Conservation (phyloP, 1,139 yeast genomes). For the Nakaseomyces delphensis region DNA sequence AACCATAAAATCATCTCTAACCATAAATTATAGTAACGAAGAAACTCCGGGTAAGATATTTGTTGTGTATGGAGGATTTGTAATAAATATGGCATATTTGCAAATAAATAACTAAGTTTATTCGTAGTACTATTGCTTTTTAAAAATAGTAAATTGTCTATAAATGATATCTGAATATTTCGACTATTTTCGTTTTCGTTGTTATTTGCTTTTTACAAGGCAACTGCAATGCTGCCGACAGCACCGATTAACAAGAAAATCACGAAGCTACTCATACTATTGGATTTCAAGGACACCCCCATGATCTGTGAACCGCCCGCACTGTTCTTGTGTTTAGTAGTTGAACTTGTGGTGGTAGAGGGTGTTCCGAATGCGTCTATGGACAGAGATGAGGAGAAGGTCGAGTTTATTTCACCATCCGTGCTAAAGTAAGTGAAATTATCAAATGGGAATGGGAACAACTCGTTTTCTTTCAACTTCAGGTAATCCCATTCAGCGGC, state of each 20-base stretch:
- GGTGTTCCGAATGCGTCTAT: conserved; percentile 14
- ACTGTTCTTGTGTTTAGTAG: conserved; percentile 6
- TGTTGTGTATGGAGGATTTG: too few species aligned
- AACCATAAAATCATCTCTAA: too few species aligned
- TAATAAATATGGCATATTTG: too few species aligned
- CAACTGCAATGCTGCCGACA: background rate
- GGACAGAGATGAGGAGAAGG: conserved; percentile 16
- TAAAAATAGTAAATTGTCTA: too few species aligned
- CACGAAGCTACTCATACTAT: background rate
- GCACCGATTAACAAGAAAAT: background rate
- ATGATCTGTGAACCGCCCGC: conserved; percentile 1
- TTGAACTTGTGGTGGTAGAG: background rate
- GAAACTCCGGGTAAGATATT: too few species aligned
- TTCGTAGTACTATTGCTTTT: too few species aligned
- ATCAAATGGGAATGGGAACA: conserved; percentile 57
- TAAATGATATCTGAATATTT: background rate
- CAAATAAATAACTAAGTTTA: too few species aligned
- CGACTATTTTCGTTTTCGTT: background rate
- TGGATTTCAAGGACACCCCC: background rate
- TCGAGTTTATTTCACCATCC: conserved; percentile 20
- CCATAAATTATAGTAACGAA: too few species aligned
- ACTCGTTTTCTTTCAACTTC: conserved; percentile 39
- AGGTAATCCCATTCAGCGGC: conserved; percentile 58
- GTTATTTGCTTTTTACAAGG: background rate
- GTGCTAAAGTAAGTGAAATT: conserved; percentile 28